Base-by-base conservation (phyloP, 768 basidiomycete species). In the Lepiota venenata region DNA sequence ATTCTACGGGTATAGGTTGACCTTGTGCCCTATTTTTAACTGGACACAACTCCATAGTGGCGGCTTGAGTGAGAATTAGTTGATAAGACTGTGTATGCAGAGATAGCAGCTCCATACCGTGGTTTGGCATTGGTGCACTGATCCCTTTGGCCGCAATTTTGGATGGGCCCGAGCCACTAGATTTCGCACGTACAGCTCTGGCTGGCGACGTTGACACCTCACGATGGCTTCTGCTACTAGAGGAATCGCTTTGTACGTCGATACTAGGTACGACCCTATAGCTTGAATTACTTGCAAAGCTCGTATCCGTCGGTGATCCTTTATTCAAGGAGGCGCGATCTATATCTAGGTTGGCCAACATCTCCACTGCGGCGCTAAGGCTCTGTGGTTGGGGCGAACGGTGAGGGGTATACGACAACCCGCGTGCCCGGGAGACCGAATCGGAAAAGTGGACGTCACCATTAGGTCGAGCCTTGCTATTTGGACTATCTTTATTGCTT, bases 11-110 rank as follows among this genome's bases (percentile, higher is more conserved):
- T 48, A 90, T 89, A 16, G 90, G 88, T 59, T 78, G 76, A 18
- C 82, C 81, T 6, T 73, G 71, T 6, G 74, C 74, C 41, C 85
- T 76, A 61, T 83, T 79, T 71, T 85, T 86, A 20, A 91, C 80
- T 35, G 91, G 90, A 59, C 83, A 88, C 81, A 93, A 81, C 53
- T 84, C 77, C 61, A 82, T 63, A 1, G 85, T 87, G 14, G 87
- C 87, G 65, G 82, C 91, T 82, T 50, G 37, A 36, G 18, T 27
- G 35, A 11, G 18, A 53, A 41, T 54, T 45, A 52, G n/a, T 52
- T 52, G 48, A 60, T 50, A 53, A 27, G 36, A 49, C 32, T 8
- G 55, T 39, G 42, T 10, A 52, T 27, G 49, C 35, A 44, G 29
- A 48, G 37, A 56, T 47, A 50, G 10, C 25, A 25, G 5, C 18